These are phyloP conservation scores for Hanseniaspora taiwanica DNA, from an alignment of 805 yeast species.

Conservation along the genomic window DNA sequence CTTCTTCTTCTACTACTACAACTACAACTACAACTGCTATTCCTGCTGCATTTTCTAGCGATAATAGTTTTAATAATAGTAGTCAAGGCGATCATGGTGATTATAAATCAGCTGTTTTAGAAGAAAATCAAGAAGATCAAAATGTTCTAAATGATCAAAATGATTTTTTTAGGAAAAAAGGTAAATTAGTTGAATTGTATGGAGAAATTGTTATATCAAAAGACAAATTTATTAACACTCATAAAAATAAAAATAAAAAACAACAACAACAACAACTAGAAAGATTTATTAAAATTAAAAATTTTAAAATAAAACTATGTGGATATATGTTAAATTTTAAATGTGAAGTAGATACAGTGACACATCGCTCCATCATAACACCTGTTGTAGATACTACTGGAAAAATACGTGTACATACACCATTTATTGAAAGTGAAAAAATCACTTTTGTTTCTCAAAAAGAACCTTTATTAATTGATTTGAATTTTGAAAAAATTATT, in stretches of 20 bases:
- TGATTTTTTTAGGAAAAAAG: neutral
- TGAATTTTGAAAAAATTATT: slow-evolving; percentile 6
- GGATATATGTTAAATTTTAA: slow-evolving; percentile 4
- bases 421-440: slow-evolving; percentile 1
- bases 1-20: too few species aligned
- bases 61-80: too few species aligned
- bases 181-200: neutral
- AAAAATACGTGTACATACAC: slow-evolving; percentile 2
- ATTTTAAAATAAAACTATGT: slow-evolving; percentile 3
- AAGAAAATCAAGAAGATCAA: too few species aligned
- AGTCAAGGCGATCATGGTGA: too few species aligned
- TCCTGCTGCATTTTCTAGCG: too few species aligned
- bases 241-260: neutral
- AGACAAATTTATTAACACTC: too few species aligned
- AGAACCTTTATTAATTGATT: neutral
- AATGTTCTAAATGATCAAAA: too few species aligned
- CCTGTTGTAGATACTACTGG: slow-evolving; percentile 1
- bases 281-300: neutral
- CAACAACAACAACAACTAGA: neutral
- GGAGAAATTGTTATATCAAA: neutral
- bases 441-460: neutral
- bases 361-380: neutral
- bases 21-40: too few species aligned
- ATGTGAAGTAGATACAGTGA: neutral
- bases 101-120: too few species aligned